These are phyloP conservation scores for Bullera alba DNA, from an alignment of 768 basidiomycete species.

Conservation along the genomic window DNA sequence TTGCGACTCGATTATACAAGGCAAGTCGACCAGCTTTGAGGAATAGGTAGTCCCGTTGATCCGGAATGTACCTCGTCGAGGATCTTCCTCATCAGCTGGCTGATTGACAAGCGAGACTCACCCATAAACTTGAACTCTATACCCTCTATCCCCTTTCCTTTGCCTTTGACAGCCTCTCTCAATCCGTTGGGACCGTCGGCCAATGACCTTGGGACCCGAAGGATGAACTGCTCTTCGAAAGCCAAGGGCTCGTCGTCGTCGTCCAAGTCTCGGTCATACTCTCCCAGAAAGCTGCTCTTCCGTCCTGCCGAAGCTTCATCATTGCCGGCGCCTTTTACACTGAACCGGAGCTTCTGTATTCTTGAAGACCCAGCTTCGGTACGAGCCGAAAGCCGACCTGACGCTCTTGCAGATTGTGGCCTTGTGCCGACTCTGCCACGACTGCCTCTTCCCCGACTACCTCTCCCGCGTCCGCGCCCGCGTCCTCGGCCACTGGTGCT, in stretches of 20 bases:
- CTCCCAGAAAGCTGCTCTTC: conserved; percentile 80
- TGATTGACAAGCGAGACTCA: conserved; percentile 39
- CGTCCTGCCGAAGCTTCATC: conserved; percentile 14
- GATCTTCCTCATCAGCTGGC: conserved; percentile 56
- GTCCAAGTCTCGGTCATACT: conserved; percentile 89
- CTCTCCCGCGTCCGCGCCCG: neutral
- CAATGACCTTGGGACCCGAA: conserved; percentile 74
- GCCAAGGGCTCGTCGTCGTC: conserved; percentile 83
- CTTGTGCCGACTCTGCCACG: neutral
- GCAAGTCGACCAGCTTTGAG: conserved; percentile 91
- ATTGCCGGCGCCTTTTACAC: conserved; percentile 4
- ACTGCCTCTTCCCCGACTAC: neutral
- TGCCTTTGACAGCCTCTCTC: conserved; percentile 69
- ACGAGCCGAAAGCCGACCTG: neutral
- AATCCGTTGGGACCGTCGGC: conserved; percentile 47
- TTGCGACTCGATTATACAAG: conserved; percentile 87
- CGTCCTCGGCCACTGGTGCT: neutral
- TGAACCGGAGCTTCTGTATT: conserved; percentile 24
- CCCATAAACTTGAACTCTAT: conserved; percentile 99
- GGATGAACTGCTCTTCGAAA: conserved; percentile 95
- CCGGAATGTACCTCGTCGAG: conserved; percentile 82
- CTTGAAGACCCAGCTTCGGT: neutral
- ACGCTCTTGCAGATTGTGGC: neutral
- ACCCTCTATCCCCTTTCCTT: conserved; percentile 67
- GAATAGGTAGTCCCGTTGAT: conserved; percentile 71